Percentiles rank a stretch among this genome's conserved stretches.
Conservation (phyloP, 495 filamentous ascomycete genomes). For the Thermothielavioides terrestris region DNA sequence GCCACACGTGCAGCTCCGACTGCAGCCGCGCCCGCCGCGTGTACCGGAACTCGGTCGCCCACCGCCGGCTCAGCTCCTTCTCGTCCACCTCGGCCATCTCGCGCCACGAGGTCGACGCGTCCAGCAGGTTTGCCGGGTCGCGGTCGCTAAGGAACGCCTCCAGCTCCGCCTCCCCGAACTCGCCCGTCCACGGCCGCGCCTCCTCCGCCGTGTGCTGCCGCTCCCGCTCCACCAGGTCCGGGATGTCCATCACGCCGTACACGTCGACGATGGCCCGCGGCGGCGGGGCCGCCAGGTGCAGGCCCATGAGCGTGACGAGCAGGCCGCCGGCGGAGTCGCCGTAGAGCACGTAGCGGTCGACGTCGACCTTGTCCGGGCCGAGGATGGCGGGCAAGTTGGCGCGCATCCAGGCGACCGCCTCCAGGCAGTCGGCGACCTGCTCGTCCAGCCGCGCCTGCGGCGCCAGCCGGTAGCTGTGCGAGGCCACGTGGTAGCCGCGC, state of each 20-base stretch:
- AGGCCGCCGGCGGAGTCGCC: constrained; percentile 25
- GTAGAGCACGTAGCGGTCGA: constrained; percentile 19
- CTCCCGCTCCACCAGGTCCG: background rate
- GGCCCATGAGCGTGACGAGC: constrained; percentile 18
- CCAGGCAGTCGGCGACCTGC: constrained; percentile 22
- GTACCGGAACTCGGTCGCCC: constrained; percentile 17
- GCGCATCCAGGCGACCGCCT: constrained; percentile 18
- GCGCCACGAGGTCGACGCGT: constrained; percentile 18
- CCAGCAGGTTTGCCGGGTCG: constrained; percentile 12
- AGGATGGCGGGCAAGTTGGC: constrained; percentile 15
- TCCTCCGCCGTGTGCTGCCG: background rate
- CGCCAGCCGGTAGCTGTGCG: constrained; percentile 26
- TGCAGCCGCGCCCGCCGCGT: constrained; percentile 16
- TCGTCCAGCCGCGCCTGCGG: constrained; percentile 20
- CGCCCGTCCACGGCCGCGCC: constrained; percentile 11
- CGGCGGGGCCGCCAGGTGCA: constrained; percentile 2
- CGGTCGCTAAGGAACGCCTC: constrained; percentile 15
- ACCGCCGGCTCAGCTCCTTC: constrained; percentile 10
- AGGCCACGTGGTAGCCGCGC: constrained; percentile 23
- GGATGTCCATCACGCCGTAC: constrained; percentile 21
- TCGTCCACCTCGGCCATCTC: constrained; percentile 14
- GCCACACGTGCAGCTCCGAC: constrained; percentile 18
- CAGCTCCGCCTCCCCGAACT: constrained; percentile 16
- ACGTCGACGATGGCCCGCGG: constrained; percentile 19
- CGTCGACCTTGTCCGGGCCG: constrained; percentile 17